Evolutionary conservation across 768 basidiomycete genomes (phyloP), one percentile per base, ranked within the genome.

Genomic region (Lentinula lateritia): DNA sequence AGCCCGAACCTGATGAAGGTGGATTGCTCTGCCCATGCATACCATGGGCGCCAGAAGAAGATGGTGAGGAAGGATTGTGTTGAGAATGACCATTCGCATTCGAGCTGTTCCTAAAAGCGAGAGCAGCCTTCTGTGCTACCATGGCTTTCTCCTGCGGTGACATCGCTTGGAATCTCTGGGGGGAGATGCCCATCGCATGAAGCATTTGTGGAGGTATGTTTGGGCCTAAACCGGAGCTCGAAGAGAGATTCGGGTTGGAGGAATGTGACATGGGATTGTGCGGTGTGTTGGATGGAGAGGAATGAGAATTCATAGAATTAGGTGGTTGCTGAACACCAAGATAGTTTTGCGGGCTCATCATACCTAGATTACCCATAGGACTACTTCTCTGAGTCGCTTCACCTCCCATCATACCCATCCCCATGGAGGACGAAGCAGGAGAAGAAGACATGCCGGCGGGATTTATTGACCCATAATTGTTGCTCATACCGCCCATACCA

Each of bases 341-440:
- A 46, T 58, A 43, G 10, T 58, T 39, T 35, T 46, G 58, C 18
- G 58, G 50, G 46, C 50, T 39, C 50, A 50, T 52, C 59, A 52
- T 60, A 16, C 34, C 46, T 10, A 8, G 3, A 16, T 60, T 60
- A 10, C 15, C 32, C 20, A 60, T 52, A 9, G 59, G 42, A 16
- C 50, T 28, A 16, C 35, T 50, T 50, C 59, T 46, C 34, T 43
- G 41, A 2, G 42, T 3, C 13, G 57, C 16, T 28, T 60, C 58
- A 50, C 32, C 42, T 2, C 58, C 59, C 23, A 50, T 42, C 28
- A 42, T 43, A n/a, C 50, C 39, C 46, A 50, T 48, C 3, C 23
- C 48, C 20, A 38, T 39, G 34, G 34, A 2, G 48, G 58, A 50
- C 10, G 58, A 50, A 18, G 50, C 45, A 2, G 45, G 43, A 16